These are phyloP conservation scores for Fusarium nanum DNA, from an alignment of 2,329 filamentous ascomycete species.

Conservation along the genomic window DNA sequence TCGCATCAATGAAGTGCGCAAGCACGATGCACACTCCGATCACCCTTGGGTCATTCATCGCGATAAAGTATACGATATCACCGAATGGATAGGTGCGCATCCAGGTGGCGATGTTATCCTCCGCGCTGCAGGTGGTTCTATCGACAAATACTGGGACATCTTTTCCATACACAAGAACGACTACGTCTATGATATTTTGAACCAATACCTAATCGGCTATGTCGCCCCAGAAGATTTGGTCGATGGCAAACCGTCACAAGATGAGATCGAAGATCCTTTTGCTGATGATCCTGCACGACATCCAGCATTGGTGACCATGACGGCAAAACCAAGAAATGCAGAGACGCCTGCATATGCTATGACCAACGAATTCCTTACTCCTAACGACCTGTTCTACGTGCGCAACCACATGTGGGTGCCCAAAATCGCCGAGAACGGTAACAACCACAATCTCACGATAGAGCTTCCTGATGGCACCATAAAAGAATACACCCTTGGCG, in stretches of 20 bases:
- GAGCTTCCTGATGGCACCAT: slow-evolving; percentile 67
- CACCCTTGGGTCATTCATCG: slow-evolving; percentile 73
- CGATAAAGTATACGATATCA: slow-evolving; percentile 76
- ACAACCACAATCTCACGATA: slow-evolving; percentile 61
- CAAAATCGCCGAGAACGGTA: slow-evolving; percentile 52
- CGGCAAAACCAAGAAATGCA: slow-evolving; percentile 69
- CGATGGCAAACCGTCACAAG: slow-evolving; percentile 64
- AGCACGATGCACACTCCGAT: slow-evolving; percentile 64
- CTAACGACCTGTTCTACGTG: slow-evolving; percentile 68
- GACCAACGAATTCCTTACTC: slow-evolving; percentile 63
- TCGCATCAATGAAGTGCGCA: slow-evolving; percentile 62
- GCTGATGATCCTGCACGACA: slow-evolving; percentile 65
- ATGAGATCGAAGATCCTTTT: slow-evolving; percentile 71
- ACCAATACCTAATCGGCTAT: slow-evolving; percentile 72
- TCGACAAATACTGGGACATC: slow-evolving; percentile 77
- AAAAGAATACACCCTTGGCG: slow-evolving; percentile 64
- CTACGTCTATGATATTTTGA: slow-evolving; percentile 72
- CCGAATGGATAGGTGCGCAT: slow-evolving; percentile 73
- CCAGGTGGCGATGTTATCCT: slow-evolving; percentile 77
- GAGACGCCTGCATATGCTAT: slow-evolving; percentile 66
- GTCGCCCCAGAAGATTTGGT: slow-evolving; percentile 69
- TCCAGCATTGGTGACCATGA: slow-evolving; percentile 62
- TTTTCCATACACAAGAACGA: slow-evolving; percentile 75
- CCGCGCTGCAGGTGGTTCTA: slow-evolving; percentile 70
- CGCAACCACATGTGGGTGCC: slow-evolving; percentile 75